Conservation (phyloP, 805 yeast genomes). For the Teunomyces stri region DNA sequence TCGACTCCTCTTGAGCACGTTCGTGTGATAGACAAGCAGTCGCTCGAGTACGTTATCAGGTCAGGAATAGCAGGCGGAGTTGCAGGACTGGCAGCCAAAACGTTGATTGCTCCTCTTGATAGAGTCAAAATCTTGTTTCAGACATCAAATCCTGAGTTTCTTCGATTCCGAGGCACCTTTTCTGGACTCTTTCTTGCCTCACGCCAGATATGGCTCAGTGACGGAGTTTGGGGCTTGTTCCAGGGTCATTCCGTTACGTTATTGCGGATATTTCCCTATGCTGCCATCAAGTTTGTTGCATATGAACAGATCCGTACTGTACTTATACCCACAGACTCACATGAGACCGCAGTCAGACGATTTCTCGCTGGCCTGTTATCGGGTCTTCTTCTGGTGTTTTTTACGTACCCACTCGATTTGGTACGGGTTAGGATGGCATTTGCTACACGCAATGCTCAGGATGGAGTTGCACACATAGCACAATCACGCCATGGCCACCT, state of each 20-base stretch:
- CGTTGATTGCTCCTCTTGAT: constrained; percentile 92
- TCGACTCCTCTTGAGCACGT: constrained; percentile 27
- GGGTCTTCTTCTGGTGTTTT: constrained; percentile 81
- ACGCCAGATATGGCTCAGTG: constrained; percentile 56
- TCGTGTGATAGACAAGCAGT: constrained; percentile 59
- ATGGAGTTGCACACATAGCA: not conserved
- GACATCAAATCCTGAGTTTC: constrained; percentile 87
- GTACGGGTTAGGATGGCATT: constrained; percentile 90
- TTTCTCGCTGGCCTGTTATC: constrained; percentile 86
- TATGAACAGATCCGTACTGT: constrained; percentile 87
- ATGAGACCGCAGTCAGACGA: constrained; percentile 80
- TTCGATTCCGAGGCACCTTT: constrained; percentile 75
- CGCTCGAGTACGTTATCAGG: constrained; percentile 72
- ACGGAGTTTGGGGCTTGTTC: constrained; percentile 79
- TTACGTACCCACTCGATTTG: constrained; percentile 90
- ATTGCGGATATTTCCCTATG: constrained; percentile 90
- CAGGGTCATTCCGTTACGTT: constrained; percentile 96
- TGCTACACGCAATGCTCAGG: constrained; percentile 50
- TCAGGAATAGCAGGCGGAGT: constrained; percentile 93
- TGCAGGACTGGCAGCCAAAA: constrained; percentile 95
- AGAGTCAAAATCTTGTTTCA: constrained; percentile 93
- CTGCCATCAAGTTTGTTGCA: constrained; percentile 94
- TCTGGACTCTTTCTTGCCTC: constrained; percentile 76
- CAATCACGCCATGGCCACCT: constrained; percentile 22
- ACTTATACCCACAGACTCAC: constrained; percentile 68